These are phyloP conservation scores for Neurospora hispaniola DNA, from an alignment of 495 filamentous ascomycete genomes.

Conservation along the genomic window DNA sequence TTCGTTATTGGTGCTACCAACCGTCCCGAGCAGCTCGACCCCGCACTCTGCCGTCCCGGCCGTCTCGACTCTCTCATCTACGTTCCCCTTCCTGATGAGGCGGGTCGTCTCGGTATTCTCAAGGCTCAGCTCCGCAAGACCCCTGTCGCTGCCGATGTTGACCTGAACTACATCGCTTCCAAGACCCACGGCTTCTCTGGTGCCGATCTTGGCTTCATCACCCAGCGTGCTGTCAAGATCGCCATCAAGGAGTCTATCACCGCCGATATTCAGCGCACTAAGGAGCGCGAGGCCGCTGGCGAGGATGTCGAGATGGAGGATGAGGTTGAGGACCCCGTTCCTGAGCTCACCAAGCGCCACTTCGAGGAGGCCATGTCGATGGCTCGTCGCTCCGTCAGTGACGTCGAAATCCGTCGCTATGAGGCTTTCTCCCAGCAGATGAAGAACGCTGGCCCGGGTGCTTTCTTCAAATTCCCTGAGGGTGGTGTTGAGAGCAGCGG, in stretches of 20 bases:
- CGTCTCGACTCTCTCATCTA: conserved; percentile 98
- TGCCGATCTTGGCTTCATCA: conserved; percentile 98
- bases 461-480: conserved; percentile 93
- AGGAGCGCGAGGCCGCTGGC: conserved; percentile 79
- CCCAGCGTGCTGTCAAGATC: conserved; percentile 96
- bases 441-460: conserved; percentile 92
- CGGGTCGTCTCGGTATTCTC: conserved; percentile 76
- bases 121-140: conserved; percentile 98
- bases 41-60: conserved; percentile 92
- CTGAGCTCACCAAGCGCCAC: conserved; percentile 87
- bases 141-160: conserved; percentile 77
- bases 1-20: conserved; percentile 99
- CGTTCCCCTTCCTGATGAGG: conserved; percentile 88
- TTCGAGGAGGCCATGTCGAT: conserved; percentile 98
- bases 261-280: conserved; percentile 74
- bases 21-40: conserved; percentile 95
- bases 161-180: conserved; percentile 84
- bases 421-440: conserved; percentile 97
- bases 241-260: conserved; percentile 97
- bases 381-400: conserved; percentile 84
- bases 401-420: conserved; percentile 94
- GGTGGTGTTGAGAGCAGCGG: conserved; percentile 48
- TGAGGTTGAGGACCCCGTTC: conserved; percentile 88
- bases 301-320: conserved; percentile 69
- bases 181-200: conserved; percentile 98